Conservation (phyloP, 2,329 filamentous ascomycete genomes). For the Leptographium wingfieldii region DNA sequence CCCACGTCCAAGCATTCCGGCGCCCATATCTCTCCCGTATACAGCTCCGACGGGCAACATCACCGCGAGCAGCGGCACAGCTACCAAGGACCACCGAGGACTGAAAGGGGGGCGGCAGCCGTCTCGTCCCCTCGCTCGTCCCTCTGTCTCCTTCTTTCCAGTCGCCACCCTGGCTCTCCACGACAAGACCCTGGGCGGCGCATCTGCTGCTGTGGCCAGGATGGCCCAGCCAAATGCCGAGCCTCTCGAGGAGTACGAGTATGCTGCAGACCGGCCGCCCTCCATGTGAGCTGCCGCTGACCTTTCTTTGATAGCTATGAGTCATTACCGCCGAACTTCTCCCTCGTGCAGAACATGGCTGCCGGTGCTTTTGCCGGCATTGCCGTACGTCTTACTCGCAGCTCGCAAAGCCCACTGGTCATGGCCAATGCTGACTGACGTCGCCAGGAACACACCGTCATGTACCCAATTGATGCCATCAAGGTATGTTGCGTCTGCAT, state of each 20-base stretch:
- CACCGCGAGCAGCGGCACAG: neutral
- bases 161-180: constrained; percentile 51
- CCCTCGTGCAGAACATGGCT: constrained; percentile 84
- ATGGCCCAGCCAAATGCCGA: constrained; percentile 58
- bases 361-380: constrained; percentile 96
- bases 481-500: constrained; percentile 51
- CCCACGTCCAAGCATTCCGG: too few species aligned
- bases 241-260: constrained; percentile 55
- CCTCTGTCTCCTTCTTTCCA: neutral
- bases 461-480: constrained; percentile 97
- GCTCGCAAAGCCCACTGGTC: neutral
- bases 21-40: neutral
- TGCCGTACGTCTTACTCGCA: constrained; percentile 50
- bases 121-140: neutral
- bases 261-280: constrained; percentile 20
- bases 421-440: neutral
- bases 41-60: neutral
- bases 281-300: constrained; percentile 7
- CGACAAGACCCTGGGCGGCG: constrained; percentile 47
- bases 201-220: constrained; percentile 53
- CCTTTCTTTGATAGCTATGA: constrained; percentile 53
- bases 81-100: neutral
- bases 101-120: neutral
- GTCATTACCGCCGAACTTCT: constrained; percentile 87
- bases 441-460: constrained; percentile 83